A percentile compares a stretch with the other conserved stretches of the same genome.
Conservation (phyloP, 805 yeast genomes). For the Saturnispora dispora region DNA sequence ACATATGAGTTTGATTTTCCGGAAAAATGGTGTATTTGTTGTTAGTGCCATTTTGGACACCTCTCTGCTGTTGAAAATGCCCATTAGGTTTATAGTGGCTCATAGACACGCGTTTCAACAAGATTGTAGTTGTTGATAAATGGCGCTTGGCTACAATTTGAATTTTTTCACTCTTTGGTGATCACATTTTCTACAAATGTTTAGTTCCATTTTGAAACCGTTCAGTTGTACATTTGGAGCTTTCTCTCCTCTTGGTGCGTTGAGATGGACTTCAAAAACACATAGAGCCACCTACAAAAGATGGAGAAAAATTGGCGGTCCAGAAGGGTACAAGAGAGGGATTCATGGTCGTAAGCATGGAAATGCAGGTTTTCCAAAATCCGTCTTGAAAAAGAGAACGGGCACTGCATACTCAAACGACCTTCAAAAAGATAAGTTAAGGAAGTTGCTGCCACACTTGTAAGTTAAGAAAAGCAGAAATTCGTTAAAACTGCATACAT, state of each 20-base stretch:
- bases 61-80: neutral
- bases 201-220: conserved; percentile 14
- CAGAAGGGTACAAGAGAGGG: conserved; percentile 56
- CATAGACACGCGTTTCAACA: conserved; percentile 1
- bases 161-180: conserved; percentile 2
- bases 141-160: neutral
- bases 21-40: neutral
- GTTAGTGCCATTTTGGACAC: neutral
- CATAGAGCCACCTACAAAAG: conserved; percentile 84
- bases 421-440: conserved; percentile 50
- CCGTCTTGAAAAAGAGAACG: conserved; percentile 48
- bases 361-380: conserved; percentile 75
- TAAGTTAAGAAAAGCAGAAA: conserved; percentile 7
- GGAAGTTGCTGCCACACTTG: conserved; percentile 42
- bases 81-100: neutral
- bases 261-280: conserved; percentile 45
- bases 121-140: conserved; percentile 1
- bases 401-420: conserved; percentile 47
- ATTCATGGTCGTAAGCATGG: conserved; percentile 89
- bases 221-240: conserved; percentile 5
- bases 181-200: conserved; percentile 2
- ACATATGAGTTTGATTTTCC: conserved; percentile 3
- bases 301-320: conserved; percentile 56
- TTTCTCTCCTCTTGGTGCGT: conserved; percentile 20
- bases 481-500: neutral